Conservation (phyloP, 1,139 yeast genomes). For the Debaryomyces psychrophilus region DNA sequence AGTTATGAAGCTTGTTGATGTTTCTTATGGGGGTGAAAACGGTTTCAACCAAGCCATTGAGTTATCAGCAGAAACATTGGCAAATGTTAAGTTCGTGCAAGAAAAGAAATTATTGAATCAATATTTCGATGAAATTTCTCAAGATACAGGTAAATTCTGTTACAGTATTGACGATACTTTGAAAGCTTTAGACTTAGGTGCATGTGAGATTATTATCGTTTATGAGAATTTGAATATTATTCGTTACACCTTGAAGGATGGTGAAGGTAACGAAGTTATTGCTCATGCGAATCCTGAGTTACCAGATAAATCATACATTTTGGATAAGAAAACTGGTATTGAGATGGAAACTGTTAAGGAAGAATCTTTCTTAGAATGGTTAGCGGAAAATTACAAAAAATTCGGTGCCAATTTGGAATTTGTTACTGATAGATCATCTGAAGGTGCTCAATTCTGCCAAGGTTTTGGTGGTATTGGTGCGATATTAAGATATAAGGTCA, state of each 20-base stretch:
- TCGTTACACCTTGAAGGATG: conserved; percentile 82
- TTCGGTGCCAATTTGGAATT: conserved; percentile 96
- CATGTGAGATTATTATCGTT: conserved; percentile 89
- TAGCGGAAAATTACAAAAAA: conserved; percentile 92
- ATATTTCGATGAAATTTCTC: conserved; percentile 95
- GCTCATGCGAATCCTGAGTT: conserved; percentile 73
- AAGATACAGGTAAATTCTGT: conserved; percentile 95
- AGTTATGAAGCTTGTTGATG: conserved; percentile 90
- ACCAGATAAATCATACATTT: conserved; percentile 73
- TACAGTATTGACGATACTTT: conserved; percentile 96
- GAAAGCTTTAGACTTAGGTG: conserved; percentile 94
- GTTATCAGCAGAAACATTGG: conserved; percentile 91
- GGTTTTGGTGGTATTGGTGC: conserved; percentile 99
- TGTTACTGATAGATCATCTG: conserved; percentile 94
- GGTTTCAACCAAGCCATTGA: conserved; percentile 99
- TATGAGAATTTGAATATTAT: conserved; percentile 86
- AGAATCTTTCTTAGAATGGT: conserved; percentile 89
- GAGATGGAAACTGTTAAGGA: conserved; percentile 88
- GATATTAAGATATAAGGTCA: conserved; percentile 90
- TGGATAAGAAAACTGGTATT: conserved; percentile 83
- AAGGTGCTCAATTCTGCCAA: conserved; percentile 96
- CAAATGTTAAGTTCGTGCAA: conserved; percentile 96
- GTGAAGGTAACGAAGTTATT: conserved; percentile 77
- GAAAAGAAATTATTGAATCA: conserved; percentile 92
- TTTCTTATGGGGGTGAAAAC: conserved; percentile 98